These are phyloP conservation scores for Dactylellina leptospora DNA, from an alignment of 2,329 filamentous ascomycete genomes.

Conservation along the genomic window DNA sequence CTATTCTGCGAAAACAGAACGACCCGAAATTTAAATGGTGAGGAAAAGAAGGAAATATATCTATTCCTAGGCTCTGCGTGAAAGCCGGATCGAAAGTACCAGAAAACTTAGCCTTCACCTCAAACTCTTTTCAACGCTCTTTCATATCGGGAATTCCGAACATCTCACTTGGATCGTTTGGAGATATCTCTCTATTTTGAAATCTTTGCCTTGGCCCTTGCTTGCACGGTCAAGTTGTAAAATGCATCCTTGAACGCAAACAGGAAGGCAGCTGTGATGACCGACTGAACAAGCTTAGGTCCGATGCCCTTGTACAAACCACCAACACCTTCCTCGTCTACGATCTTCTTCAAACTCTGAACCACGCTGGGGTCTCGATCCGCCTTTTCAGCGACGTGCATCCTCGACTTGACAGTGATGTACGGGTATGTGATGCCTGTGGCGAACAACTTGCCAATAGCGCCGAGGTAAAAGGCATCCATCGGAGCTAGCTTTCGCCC, in stretches of 20 bases:
- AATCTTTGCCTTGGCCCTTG: constrained; percentile 52
- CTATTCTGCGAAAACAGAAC: background rate
- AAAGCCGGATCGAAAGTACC: background rate
- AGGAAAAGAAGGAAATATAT: too few relatives aligned
- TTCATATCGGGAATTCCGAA: background rate
- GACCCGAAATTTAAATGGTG: too few relatives aligned
- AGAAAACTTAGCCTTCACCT: background rate
- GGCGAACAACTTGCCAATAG: constrained; percentile 91
- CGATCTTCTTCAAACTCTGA: constrained; percentile 78
- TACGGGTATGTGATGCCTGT: constrained; percentile 97
- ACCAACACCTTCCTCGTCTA: constrained; percentile 87
- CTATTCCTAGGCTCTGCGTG: background rate
- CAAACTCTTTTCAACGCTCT: background rate
- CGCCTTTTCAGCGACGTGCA: constrained; percentile 85
- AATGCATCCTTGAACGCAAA: constrained; percentile 98
- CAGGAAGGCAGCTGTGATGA: constrained; percentile 92
- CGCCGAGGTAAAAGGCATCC: constrained; percentile 89
- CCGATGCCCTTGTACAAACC: constrained; percentile 95
- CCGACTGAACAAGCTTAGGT: constrained; percentile 95
- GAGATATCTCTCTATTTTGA: constrained; percentile 9
- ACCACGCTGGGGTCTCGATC: constrained; percentile 83
- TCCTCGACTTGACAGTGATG: constrained; percentile 97
- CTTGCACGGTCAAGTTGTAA: constrained; percentile 68
- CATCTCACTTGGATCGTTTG: too few relatives aligned
- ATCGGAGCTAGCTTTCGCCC: constrained; percentile 77